Evolutionary conservation across 108 stramenopile genomes (phyloP).

Genomic region (Nitzschia putrida): DNA sequence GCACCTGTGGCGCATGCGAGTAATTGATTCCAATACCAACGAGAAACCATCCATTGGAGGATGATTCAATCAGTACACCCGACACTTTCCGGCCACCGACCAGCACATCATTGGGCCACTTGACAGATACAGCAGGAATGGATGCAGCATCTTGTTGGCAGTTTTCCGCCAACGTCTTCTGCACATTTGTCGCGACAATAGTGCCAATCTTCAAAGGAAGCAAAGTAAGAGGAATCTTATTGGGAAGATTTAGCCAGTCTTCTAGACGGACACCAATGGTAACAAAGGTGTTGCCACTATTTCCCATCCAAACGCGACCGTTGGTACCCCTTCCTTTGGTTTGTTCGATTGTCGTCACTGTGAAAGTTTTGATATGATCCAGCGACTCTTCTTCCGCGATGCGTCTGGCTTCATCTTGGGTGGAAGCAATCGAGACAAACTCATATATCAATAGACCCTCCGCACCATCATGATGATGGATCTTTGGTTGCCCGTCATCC

Average conservation of each 20-base stretch:
- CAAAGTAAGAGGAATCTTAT: constrained; percentile 48
- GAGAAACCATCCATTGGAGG: constrained; percentile 69
- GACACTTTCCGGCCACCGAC: constrained; percentile 63
- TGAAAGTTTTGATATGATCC: constrained; percentile 7
- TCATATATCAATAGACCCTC: constrained; percentile 8
- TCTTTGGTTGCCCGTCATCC: too few relatives aligned
- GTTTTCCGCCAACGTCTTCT: constrained; percentile 10
- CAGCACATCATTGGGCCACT: constrained; percentile 95
- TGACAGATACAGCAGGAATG: constrained; percentile 51
- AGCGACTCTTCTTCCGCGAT: constrained; percentile 14
- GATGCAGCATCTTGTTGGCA: constrained; percentile 2
- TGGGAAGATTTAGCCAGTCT: constrained; percentile 8
- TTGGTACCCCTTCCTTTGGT: constrained; percentile 57
- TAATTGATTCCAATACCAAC: constrained; percentile 93
- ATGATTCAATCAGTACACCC: constrained; percentile 70
- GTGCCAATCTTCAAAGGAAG: constrained; percentile 58
- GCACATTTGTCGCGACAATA: constrained; percentile 36
- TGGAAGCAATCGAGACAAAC: constrained; percentile 35
- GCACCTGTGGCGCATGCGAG: constrained; percentile 78
- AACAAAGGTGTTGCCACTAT: constrained; percentile 56
- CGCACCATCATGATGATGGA: too few relatives aligned
- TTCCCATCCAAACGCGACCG: constrained; percentile 56
- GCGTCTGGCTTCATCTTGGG: constrained; percentile 58
- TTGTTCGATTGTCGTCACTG: constrained; percentile 48
- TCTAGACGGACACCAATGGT: constrained; percentile 50